Evolutionary conservation across 352 stramenopile species (phyloP).

Genomic region (Lagenidium sp.): DNA sequence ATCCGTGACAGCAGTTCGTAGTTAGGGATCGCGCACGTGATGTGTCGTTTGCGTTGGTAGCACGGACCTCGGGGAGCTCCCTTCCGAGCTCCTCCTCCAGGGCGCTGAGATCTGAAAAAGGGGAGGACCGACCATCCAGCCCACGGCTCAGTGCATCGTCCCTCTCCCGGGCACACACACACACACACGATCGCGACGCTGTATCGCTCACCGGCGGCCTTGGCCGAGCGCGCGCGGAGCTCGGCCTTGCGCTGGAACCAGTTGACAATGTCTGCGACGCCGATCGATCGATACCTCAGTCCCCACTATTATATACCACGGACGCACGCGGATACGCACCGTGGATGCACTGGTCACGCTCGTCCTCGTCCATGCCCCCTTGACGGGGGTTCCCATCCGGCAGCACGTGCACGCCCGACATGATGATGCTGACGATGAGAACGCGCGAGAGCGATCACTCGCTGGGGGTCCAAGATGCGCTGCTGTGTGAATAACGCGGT

Average conservation of each 20-base stretch:
- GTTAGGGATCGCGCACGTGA: no score
- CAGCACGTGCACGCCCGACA: conserved; percentile 72
- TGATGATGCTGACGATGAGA: conserved; percentile 8
- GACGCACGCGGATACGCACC: conserved; percentile 14
- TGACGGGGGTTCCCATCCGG: conserved; percentile 58
- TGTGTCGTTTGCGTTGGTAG: no score
- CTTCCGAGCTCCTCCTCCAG: conserved; percentile 56
- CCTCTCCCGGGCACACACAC: no score
- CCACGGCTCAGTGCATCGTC: not conserved
- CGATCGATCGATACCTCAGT: not conserved
- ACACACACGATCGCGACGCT: no score
- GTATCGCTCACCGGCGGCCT: conserved; percentile 22
- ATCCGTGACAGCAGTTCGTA: no score
- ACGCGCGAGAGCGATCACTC: no score
- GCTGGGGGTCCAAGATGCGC: no score
- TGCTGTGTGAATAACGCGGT: no score
- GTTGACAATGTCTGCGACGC: conserved; percentile 56
- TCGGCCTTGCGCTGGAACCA: conserved; percentile 79
- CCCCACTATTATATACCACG: not conserved
- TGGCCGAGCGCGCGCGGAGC: conserved; percentile 33
- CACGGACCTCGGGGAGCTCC: conserved; percentile 57
- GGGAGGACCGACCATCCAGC: not conserved
- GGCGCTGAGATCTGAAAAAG: conserved; percentile 47
- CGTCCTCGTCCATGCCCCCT: conserved; percentile 72
- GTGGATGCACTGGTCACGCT: conserved; percentile 75